A percentile compares a stretch with the other conserved stretches of the same genome.
phyloP scores from a whole-genome alignment of 331 rosid species.

The Malus hybrid region DNA sequence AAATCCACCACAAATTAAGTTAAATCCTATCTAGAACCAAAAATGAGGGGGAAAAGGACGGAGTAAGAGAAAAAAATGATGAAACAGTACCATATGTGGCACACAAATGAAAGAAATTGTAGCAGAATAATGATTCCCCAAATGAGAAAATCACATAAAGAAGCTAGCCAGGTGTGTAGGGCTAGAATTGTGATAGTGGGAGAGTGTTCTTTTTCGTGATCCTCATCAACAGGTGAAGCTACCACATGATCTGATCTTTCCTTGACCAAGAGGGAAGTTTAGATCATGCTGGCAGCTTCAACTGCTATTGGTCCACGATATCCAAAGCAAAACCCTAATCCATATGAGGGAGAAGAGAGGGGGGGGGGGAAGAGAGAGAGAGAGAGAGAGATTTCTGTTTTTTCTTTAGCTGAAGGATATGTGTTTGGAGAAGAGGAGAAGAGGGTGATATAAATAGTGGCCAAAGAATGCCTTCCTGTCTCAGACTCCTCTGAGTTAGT shows the following conservation, averaged over 20 bases:
- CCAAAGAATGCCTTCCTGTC: slow-evolving; percentile 15
- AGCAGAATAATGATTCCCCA: not conserved
- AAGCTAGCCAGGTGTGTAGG: not conserved
- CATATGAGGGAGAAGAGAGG: not conserved
- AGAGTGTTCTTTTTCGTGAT: slow-evolving; percentile 27
- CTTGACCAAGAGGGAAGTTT: slow-evolving; percentile 48
- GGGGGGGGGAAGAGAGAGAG: not conserved
- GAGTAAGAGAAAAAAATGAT: not conserved
- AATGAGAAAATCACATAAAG: not conserved
- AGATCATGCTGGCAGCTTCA: slow-evolving; percentile 99
- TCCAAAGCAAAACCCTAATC: not conserved
- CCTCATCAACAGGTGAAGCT: slow-evolving; percentile 64
- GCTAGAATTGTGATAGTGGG: not conserved
- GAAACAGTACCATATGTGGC: not conserved
- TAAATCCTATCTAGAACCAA: not conserved
- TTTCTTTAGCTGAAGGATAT: not conserved
- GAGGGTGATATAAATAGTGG: slow-evolving; percentile 30
- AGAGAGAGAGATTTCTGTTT: slow-evolving; percentile 1
- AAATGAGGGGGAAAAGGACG: not conserved
- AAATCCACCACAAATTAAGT: not conserved
- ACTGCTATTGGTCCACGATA: slow-evolving; percentile 56
- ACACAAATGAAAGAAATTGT: not conserved
- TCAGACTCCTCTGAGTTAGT: too few species aligned
- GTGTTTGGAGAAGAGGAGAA: slow-evolving; percentile 3
- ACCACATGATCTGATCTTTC: slow-evolving; percentile 69